These are phyloP conservation scores for Ganoderma sinense DNA, from an alignment of 1,284 basidiomycete genomes.

Conservation along the genomic window DNA sequence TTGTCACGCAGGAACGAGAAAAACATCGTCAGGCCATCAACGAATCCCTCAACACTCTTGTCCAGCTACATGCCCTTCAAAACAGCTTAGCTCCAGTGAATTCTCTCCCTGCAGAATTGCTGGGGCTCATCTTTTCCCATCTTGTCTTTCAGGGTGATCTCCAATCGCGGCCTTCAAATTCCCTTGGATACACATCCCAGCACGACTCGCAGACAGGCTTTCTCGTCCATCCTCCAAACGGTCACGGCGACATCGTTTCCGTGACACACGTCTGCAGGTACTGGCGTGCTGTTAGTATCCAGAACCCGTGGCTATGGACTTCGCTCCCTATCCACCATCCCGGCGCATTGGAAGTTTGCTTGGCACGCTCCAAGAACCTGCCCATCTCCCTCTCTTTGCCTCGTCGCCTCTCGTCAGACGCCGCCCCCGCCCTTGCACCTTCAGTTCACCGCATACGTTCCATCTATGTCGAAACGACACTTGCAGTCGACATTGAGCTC, in stretches of 20 bases:
- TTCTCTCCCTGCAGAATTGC: background rate
- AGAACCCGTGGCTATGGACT: background rate
- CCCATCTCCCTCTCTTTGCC: background rate
- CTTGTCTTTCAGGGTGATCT: background rate
- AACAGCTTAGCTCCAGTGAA: background rate
- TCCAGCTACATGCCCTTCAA: background rate
- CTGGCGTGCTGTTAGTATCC: background rate
- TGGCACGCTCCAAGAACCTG: slow-evolving; percentile 3
- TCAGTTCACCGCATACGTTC: background rate
- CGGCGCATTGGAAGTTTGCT: background rate
- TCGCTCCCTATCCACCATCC: background rate
- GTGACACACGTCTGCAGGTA: background rate
- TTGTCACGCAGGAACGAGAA: background rate
- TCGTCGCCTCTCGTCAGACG: background rate
- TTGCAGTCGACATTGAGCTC: background rate
- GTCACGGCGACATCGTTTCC: background rate
- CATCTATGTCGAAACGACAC: background rate
- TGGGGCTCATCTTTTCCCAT: background rate
- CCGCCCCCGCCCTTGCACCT: background rate
- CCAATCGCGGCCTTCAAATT: background rate
- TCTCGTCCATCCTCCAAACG: background rate
- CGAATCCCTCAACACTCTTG: background rate
- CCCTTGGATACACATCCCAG: background rate
- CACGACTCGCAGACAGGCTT: background rate
- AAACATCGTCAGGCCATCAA: background rate